phyloP scores from a whole-genome alignment of 225 moss, liverwort and hornwort genomes.

The Neckera pumila region DNA sequence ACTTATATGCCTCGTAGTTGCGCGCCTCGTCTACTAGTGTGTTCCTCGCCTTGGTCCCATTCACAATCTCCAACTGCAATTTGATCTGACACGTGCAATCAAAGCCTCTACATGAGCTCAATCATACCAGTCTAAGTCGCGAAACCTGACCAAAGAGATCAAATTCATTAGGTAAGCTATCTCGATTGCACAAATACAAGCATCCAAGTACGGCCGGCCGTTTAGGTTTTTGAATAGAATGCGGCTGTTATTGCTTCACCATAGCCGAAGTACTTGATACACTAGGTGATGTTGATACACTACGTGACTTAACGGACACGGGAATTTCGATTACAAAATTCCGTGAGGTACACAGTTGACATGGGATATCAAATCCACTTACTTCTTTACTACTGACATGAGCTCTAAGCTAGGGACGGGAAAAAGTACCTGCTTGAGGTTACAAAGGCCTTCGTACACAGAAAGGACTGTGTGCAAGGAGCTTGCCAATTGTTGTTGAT shows the following conservation, averaged over 20 bases:
- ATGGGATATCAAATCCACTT: background rate
- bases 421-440: conserved; percentile 35
- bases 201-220: conserved; percentile 1
- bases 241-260: conserved; percentile 10
- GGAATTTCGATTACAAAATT: background rate
- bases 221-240: conserved; percentile 5
- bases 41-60: conserved; percentile 36
- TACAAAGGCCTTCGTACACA: conserved; percentile 49
- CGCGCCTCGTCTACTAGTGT: conserved; percentile 37
- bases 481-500: conserved; percentile 42
- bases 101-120: conserved; percentile 21
- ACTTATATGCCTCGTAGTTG: conserved; percentile 39
- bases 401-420: background rate
- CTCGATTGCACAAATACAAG: background rate
- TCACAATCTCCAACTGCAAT: conserved; percentile 49
- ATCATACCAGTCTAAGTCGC: background rate
- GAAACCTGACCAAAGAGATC: background rate
- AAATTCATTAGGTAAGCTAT: background rate
- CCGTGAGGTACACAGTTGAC: background rate
- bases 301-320: background rate
- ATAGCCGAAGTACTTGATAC: conserved; percentile 3
- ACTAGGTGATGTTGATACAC: background rate
- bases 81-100: conserved; percentile 45
- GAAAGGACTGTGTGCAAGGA: conserved; percentile 45
- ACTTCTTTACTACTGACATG: background rate